Conservation (phyloP, 768 basidiomycete species). For the Asterophora parasitica region DNA sequence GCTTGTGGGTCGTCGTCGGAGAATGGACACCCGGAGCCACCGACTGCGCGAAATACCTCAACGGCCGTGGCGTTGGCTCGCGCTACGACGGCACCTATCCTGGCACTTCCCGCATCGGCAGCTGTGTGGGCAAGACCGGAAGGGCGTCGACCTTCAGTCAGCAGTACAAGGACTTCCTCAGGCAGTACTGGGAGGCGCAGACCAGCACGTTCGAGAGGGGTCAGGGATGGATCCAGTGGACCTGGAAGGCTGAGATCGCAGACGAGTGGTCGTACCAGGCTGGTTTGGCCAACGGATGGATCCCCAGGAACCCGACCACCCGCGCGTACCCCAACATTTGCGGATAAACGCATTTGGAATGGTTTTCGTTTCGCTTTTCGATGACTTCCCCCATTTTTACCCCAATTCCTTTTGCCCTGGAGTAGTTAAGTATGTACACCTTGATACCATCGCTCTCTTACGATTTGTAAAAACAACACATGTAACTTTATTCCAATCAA, state of each 20-base stretch:
- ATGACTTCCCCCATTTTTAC: no score
- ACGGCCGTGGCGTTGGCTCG: no score
- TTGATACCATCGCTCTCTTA: no score
- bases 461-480: no score
- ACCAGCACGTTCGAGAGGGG: slow-evolving; percentile 64
- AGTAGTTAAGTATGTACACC: no score
- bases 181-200: slow-evolving; percentile 85
- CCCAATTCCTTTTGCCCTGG: no score
- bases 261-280: slow-evolving; percentile 91
- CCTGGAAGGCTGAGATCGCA: slow-evolving; percentile 78
- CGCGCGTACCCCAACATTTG: slow-evolving; percentile 63
- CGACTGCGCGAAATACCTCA: no score
- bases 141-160: slow-evolving; percentile 68
- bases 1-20: no score
- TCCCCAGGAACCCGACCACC: slow-evolving; percentile 55
- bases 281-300: slow-evolving; percentile 79
- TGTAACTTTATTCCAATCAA: no score
- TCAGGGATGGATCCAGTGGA: slow-evolving; percentile 79
- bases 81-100: slow-evolving; percentile 60
- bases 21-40: no score
- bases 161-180: slow-evolving; percentile 75
- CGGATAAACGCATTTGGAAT: slow-evolving; percentile 24
- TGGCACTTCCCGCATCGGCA: slow-evolving; percentile 67
- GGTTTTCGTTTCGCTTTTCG: no score
- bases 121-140: slow-evolving; percentile 71